Base-by-base conservation (phyloP, 2,329 filamentous ascomycete species). In the Exserohilum turcica region DNA sequence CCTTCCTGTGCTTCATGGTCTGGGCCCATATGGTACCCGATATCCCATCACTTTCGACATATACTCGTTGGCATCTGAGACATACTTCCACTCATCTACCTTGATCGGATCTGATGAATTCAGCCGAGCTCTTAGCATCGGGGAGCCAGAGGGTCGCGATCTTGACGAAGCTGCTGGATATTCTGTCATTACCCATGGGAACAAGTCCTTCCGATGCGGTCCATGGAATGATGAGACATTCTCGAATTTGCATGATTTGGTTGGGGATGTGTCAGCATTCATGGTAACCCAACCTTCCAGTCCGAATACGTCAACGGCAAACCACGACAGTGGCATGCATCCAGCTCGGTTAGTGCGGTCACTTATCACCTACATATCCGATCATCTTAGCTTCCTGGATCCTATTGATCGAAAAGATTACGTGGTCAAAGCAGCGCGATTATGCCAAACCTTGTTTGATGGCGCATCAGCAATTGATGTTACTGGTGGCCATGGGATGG, bases 31-130 rank as follows among this genome's bases (percentile, higher is more conserved):
- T 60, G 79, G 79, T 27, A 76, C 76, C 3, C 73, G 73, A 16
- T 85, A 84, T 59, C 70, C 82, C 1, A 74, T 75, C 9, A 79
- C 81, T 56, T 86, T 86, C 52, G 80, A 82, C 45, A 69, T 84
- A 7, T 65, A 65, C 5, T 79, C 81, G 19, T 66, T 86, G 6
- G 73, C 71, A 7, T 56, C 74, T 6, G 83, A 80, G 1, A 84
- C 80, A 0, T 84, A 79, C 61, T 86, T 86, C 56, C 80, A 83
- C 55, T 70, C 78, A 37, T 77, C 74, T 39, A 85, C 83, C 4
- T 83, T 86, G 54, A 74, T 86, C 52, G 84, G 84, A 24, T 83
- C 82, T 59, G 82, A 82, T 3, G 79, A 82, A 21, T 78, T 86
- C 40, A 65, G 70, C 13, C 75, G 74, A 31, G 78, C 78, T 31